Evolutionary conservation across 768 basidiomycete species (phyloP).

Genomic region (Phallus indusiatus): DNA sequence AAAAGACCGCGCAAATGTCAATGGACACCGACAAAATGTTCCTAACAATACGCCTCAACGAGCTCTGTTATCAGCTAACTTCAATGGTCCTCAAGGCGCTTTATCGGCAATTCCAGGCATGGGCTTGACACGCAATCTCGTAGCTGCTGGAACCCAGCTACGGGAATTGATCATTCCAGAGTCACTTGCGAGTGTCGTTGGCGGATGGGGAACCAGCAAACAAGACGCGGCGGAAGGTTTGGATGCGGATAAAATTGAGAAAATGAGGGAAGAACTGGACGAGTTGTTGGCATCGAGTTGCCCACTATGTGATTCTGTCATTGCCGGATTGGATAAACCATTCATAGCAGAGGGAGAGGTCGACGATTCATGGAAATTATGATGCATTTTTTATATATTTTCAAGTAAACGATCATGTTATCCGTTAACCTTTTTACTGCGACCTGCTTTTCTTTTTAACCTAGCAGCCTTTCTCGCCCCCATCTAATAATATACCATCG

Average conservation of each 20-base stretch:
- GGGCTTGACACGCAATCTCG: constrained; percentile 67
- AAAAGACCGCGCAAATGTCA: constrained; percentile 21
- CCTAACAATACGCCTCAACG: constrained; percentile 35
- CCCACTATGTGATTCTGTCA: constrained; percentile 87
- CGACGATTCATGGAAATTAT: constrained; percentile 72
- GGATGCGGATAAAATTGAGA: constrained; percentile 53
- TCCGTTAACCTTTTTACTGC: constrained; percentile 74
- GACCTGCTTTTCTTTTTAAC: constrained; percentile 60
- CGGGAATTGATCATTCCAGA: constrained; percentile 93
- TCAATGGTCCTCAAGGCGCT: constrained; percentile 51
- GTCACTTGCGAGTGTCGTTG: constrained; percentile 74
- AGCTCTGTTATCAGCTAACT: constrained; percentile 67
- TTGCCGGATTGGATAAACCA: constrained; percentile 76
- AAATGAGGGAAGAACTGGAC: constrained; percentile 76
- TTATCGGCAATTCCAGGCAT: constrained; percentile 24
- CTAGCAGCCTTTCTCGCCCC: constrained; percentile 71
- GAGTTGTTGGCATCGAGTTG: constrained; percentile 83
- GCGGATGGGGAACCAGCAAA: constrained; percentile 15
- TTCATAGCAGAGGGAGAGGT: constrained; percentile 75
- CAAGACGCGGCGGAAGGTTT: constrained; percentile 29
- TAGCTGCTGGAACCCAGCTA: constrained; percentile 82
- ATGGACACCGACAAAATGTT: constrained; percentile 20
- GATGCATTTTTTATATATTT: constrained; percentile 7
- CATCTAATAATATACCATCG: constrained; percentile 40
- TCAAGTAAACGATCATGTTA: constrained; percentile 25